Percentiles rank a stretch among this genome's conserved stretches.
Conservation (phyloP, 306 rosid genomes). For the Cicer arietinum region DNA sequence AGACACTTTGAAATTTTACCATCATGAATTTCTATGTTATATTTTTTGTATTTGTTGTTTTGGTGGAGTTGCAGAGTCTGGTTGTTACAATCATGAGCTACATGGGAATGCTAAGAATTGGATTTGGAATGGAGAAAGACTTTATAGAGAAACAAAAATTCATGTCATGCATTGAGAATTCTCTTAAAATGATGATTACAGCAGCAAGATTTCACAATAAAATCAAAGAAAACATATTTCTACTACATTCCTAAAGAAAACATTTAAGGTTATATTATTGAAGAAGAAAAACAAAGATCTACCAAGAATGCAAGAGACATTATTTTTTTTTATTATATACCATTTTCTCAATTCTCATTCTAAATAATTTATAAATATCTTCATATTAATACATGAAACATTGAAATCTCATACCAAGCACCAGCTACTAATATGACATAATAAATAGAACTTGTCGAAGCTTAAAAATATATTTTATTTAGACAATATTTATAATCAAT, state of each 20-base stretch:
- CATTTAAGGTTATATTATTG: too few relatives aligned
- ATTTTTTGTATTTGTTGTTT: background rate
- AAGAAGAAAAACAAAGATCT: too few relatives aligned
- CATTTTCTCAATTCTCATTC: too few relatives aligned
- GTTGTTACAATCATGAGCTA: constrained; percentile 44
- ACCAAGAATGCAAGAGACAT: too few relatives aligned
- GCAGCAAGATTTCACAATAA: constrained; percentile 39
- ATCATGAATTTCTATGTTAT: background rate
- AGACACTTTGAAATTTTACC: background rate
- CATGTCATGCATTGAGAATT: constrained; percentile 31
- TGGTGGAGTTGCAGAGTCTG: constrained; percentile 38
- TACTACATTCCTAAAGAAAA: background rate
- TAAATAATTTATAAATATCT: too few relatives aligned
- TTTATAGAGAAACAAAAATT: constrained; percentile 50
- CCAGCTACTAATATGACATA: too few relatives aligned
- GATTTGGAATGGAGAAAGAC: constrained; percentile 54
- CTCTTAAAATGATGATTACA: constrained; percentile 37
- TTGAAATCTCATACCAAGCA: too few relatives aligned
- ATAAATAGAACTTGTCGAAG: too few relatives aligned
- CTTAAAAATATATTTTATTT: too few relatives aligned
- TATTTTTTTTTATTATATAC: too few relatives aligned
- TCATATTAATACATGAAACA: too few relatives aligned
- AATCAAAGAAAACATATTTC: background rate
- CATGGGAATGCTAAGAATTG: constrained; percentile 56
- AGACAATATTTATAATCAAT: too few relatives aligned